These are phyloP conservation scores for Pseudocercospora fuligena DNA, from an alignment of 2,329 filamentous ascomycete genomes.

Conservation along the genomic window DNA sequence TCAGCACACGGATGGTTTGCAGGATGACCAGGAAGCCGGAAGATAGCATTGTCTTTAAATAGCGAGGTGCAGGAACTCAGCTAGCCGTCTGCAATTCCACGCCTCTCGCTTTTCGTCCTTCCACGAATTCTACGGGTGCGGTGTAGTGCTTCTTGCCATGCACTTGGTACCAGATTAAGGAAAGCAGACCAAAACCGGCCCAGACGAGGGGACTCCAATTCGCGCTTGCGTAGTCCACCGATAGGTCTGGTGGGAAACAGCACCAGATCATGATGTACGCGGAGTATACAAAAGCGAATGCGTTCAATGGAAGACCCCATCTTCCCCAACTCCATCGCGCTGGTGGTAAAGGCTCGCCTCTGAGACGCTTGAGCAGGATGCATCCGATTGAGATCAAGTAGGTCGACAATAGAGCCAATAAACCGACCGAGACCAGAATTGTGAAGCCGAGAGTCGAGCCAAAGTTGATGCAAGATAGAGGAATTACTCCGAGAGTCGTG, in stretches of 20 bases:
- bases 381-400: conserved; percentile 31
- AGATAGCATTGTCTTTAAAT: no score
- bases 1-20: no score
- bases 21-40: no score
- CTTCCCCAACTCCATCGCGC: conserved; percentile 31
- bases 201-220: conserved; percentile 7
- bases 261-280: conserved; percentile 2
- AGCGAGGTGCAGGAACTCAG: no score
- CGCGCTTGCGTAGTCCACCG: background rate
- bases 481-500: conserved; percentile 33
- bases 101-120: conserved; percentile 1
- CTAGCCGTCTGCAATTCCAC: background rate
- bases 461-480: conserved; percentile 43
- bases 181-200: background rate
- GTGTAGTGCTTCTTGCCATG: conserved; percentile 6
- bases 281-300: conserved; percentile 16
- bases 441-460: conserved; percentile 48
- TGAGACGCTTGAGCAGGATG: conserved; percentile 28
- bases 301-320: conserved; percentile 37
- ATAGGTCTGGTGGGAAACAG: conserved; percentile 10
- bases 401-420: conserved; percentile 29
- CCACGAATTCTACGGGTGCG: conserved; percentile 10
- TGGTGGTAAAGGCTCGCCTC: conserved; percentile 29
- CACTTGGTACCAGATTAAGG: background rate
- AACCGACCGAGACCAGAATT: conserved; percentile 48